phyloP scores from a whole-genome alignment of 2,329 filamentous ascomycete species.

The Truncatella angustata region DNA sequence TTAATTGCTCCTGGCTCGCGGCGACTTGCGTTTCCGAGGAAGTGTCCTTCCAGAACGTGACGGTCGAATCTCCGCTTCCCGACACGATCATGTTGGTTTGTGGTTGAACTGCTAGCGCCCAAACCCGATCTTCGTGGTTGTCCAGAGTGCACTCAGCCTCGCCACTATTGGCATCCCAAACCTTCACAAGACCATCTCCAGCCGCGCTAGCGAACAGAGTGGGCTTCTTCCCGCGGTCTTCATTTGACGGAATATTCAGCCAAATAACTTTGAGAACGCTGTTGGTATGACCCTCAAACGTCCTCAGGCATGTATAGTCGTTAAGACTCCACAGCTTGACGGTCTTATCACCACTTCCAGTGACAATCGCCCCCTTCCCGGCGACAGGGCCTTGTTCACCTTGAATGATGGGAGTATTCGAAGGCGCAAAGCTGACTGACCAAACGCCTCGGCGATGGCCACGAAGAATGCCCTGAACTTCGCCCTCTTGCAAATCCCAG shows the following conservation, averaged over 20 bases:
- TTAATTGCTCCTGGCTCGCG: constrained; percentile 69
- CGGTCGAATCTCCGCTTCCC: constrained; percentile 85
- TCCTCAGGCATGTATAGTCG: constrained; percentile 89
- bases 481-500: constrained; percentile 86
- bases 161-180: constrained; percentile 86
- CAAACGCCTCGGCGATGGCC: constrained; percentile 95
- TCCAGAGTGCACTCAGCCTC: constrained; percentile 88
- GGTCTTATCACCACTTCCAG: constrained; percentile 93
- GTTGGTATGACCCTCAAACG: constrained; percentile 95
- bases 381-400: constrained; percentile 71
- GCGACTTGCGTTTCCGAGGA: constrained; percentile 76
- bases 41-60: constrained; percentile 96
- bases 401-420: constrained; percentile 69
- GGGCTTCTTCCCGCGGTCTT: constrained; percentile 55
- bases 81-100: constrained; percentile 75
- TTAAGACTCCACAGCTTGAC: constrained; percentile 91
- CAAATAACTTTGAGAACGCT: constrained; percentile 92
- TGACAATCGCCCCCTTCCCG: constrained; percentile 79
- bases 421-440: constrained; percentile 88
- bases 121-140: constrained; percentile 95
- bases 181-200: constrained; percentile 91
- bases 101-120: constrained; percentile 78
- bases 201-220: constrained; percentile 82
- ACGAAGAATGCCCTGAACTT: constrained; percentile 84
- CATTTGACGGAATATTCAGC: constrained; percentile 58